Evolutionary conservation across 345 rosid species (phyloP), one percentile per base, ranked within the genome.

Genomic region (Laguncularia racemosa): DNA sequence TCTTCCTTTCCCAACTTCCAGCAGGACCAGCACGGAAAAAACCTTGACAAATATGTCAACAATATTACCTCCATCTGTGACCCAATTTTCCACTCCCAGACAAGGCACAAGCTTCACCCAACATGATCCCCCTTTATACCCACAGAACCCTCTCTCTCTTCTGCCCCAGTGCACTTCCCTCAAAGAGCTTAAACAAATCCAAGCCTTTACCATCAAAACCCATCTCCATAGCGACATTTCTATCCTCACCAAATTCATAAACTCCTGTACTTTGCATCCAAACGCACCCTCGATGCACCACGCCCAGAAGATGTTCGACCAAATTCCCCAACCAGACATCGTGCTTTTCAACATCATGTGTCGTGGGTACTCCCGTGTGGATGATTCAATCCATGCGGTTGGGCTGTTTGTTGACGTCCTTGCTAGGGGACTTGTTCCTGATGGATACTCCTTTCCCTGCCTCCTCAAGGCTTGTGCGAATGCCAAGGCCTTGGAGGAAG

Each of bases 381-480:
- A 33, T 21, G 57, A 55, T 28, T 79, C 95, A 43, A 56, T 68
- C 47, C 68, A 65, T 1, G 86, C 80, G 0, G 54, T 83, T 48
- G 21, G 44, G 13, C 76, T 84, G 63, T 77, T 91, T 20, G 74
- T 57, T 61, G 67, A 63, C 14, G 65, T 85, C 56, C 76, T 85
- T 43, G 57, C 57, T 47, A 47, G 58, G 59, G 84, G 75, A 15
- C 63, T 85, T 58, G 67, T 73, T 8, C 82, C 83, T 12, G 90
- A 74, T 63, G 77, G 77, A 49, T 88, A 88, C 71, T 81, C 87
- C 50, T 82, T 88, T 72, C 78, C 87, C n/a, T 66, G 78, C 65
- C 85, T 88, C 28, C 72, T 84, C 59, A 84, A 81, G 71, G 85
- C 75, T 38, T 77, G 85, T 47, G 78, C 76, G 9, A 70, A 68